Evolutionary conservation across 441 rosid species (phyloP).

Genomic region (Hura crepitans): DNA sequence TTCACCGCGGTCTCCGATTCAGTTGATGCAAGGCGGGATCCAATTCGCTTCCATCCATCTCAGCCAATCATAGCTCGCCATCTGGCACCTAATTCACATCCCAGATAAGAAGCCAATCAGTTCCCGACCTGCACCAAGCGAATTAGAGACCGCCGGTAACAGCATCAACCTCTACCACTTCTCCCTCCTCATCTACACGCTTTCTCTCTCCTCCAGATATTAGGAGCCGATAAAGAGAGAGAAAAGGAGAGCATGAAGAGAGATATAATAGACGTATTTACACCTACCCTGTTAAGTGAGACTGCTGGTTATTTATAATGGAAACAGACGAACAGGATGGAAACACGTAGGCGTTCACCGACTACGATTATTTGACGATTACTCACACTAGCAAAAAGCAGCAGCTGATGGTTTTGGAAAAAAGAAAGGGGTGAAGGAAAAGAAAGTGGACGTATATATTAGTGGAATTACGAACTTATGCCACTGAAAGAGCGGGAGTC

Average conservation of each 20-base stretch:
- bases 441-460: background rate
- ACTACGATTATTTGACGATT: background rate
- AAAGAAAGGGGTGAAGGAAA: background rate
- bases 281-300: background rate
- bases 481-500: background rate
- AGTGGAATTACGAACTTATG: slow-evolving; percentile 5
- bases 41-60: slow-evolving; percentile 31
- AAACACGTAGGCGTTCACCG: slow-evolving; percentile 29
- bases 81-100: slow-evolving; percentile 14
- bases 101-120: slow-evolving; percentile 37
- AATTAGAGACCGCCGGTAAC: slow-evolving; percentile 86
- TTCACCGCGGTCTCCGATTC: slow-evolving; percentile 96
- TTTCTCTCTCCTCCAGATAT: background rate
- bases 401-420: slow-evolving; percentile 11
- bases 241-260: background rate
- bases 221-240: background rate
- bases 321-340: slow-evolving; percentile 28
- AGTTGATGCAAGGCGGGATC: slow-evolving; percentile 99
- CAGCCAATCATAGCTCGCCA: slow-evolving; percentile 29
- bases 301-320: slow-evolving; percentile 32
- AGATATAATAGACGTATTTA: background rate
- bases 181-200: background rate
- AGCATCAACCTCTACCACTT: slow-evolving; percentile 9
- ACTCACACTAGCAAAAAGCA: background rate
- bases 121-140: slow-evolving; percentile 99